Evolutionary conservation across 75 land plant genomes (phyloP).

Genomic region (Ceratopteris richardii): DNA sequence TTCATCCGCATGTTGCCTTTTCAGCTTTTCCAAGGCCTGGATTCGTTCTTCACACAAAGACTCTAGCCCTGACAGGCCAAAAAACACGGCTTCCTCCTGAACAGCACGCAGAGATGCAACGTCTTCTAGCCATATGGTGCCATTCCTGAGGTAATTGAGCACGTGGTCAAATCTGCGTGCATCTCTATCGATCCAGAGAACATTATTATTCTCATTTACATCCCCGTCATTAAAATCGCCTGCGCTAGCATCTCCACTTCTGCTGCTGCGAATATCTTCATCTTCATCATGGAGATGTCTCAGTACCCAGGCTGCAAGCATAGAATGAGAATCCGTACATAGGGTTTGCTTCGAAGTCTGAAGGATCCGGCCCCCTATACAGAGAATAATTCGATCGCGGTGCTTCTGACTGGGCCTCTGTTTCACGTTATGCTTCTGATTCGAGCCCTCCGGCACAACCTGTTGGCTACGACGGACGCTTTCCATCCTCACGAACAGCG

Average conservation of each 20-base stretch:
- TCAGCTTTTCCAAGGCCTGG: slow-evolving; percentile 8
- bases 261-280: not conserved
- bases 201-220: not conserved
- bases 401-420: not conserved
- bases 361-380: slow-evolving; percentile 19
- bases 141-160: slow-evolving; percentile 30
- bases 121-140: slow-evolving; percentile 30
- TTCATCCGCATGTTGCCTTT: slow-evolving; percentile 5
- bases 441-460: too few relatives aligned
- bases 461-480: too few relatives aligned
- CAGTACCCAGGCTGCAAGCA: slow-evolving; percentile 23
- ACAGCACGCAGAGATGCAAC: slow-evolving; percentile 16
- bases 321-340: slow-evolving; percentile 19
- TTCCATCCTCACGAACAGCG: too few relatives aligned
- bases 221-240: not conserved
- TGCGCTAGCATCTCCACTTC: not conserved
- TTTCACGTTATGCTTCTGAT: too few relatives aligned
- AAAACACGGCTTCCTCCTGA: slow-evolving; percentile 28
- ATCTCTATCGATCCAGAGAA: slow-evolving; percentile 28
- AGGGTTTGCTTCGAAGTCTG: slow-evolving; percentile 23
- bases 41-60: slow-evolving; percentile 28
- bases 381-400: slow-evolving; percentile 13
- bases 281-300: slow-evolving; percentile 12
- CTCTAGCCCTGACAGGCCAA: slow-evolving; percentile 13
- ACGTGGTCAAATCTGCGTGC: slow-evolving; percentile 19